These are phyloP conservation scores for Sarocladium kiliense DNA, from an alignment of 2,329 filamentous ascomycete species.

Conservation along the genomic window DNA sequence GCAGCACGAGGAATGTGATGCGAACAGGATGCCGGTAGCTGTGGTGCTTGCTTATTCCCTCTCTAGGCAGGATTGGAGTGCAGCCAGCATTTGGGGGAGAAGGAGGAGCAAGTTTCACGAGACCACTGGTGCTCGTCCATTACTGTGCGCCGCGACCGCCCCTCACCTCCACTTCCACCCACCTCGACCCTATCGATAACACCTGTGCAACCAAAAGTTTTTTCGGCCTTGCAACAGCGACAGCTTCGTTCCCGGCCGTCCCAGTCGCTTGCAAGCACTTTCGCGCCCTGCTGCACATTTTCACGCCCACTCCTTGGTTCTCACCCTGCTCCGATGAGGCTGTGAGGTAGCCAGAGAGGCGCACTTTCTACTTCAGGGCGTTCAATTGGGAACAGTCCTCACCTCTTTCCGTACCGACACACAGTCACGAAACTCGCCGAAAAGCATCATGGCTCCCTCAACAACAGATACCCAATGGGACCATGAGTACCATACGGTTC, in stretches of 20 bases:
- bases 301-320: not conserved
- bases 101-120: too few relatives aligned
- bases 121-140: too few relatives aligned
- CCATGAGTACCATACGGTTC: constrained; percentile 77
- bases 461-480: constrained; percentile 70
- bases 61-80: too few relatives aligned
- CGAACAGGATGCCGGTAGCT: too few relatives aligned
- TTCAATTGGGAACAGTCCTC: not conserved
- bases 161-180: not conserved
- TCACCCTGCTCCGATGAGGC: not conserved
- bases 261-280: not conserved
- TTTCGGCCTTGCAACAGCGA: not conserved
- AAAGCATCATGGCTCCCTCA: not conserved
- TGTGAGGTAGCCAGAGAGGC: not conserved
- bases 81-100: too few relatives aligned
- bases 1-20: too few relatives aligned
- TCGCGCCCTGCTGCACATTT: not conserved
- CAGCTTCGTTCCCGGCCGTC: not conserved
- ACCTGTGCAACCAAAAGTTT: constrained; percentile 1
- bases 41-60: too few relatives aligned
- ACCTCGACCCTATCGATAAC: constrained; percentile 2
- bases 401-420: not conserved
- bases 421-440: not conserved
- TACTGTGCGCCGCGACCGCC: too few relatives aligned
- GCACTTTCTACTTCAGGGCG: not conserved